Percentiles rank a stretch among this genome's conserved stretches.
Evolutionary conservation across 2,329 filamentous ascomycete species (phyloP).

Genomic region (Fusarium armeniacum): DNA sequence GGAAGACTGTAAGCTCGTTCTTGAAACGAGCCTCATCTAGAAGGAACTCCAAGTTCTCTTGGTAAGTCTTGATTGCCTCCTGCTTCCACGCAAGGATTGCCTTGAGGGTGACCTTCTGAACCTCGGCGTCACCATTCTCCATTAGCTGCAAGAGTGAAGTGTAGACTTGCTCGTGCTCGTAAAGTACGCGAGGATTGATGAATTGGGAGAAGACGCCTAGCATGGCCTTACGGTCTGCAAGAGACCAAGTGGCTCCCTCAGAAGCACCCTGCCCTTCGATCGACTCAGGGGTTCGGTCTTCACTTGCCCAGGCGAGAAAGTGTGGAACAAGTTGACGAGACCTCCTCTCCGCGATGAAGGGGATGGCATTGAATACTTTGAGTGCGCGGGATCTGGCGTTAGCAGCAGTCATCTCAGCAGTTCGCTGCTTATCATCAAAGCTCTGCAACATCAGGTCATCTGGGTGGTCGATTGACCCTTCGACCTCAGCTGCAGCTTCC

Average conservation of each 20-base stretch:
- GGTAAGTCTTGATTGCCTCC: constrained; percentile 79
- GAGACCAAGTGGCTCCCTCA: constrained; percentile 70
- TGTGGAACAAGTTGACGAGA: constrained; percentile 89
- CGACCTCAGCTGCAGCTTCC: constrained; percentile 64
- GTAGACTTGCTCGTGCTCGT: constrained; percentile 81
- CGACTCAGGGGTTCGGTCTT: constrained; percentile 57
- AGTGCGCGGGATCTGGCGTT: constrained; percentile 83
- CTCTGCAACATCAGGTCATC: constrained; percentile 70
- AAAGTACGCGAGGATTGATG: constrained; percentile 86
- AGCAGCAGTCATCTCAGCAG: constrained; percentile 63
- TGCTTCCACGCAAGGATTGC: constrained; percentile 92
- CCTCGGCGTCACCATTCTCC: constrained; percentile 88
- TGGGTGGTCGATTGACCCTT: constrained; percentile 66
- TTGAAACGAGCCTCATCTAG: constrained; percentile 93
- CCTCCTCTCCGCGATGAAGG: constrained; percentile 84
- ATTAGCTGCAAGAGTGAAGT: constrained; percentile 80
- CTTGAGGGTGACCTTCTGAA: constrained; percentile 88
- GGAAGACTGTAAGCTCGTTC: constrained; percentile 91
- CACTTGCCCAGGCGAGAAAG: constrained; percentile 83
- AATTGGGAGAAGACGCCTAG: constrained; percentile 87
- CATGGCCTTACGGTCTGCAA: constrained; percentile 87
- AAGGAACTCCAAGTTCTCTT: constrained; percentile 87
- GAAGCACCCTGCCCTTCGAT: constrained; percentile 54
- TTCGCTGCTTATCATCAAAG: constrained; percentile 75
- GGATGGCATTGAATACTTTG: constrained; percentile 79